Percentiles rank a stretch among this genome's conserved stretches.
These are phyloP conservation scores for Aspergillus conjunctus DNA, from an alignment of 495 filamentous ascomycete genomes.

Conservation along the genomic window DNA sequence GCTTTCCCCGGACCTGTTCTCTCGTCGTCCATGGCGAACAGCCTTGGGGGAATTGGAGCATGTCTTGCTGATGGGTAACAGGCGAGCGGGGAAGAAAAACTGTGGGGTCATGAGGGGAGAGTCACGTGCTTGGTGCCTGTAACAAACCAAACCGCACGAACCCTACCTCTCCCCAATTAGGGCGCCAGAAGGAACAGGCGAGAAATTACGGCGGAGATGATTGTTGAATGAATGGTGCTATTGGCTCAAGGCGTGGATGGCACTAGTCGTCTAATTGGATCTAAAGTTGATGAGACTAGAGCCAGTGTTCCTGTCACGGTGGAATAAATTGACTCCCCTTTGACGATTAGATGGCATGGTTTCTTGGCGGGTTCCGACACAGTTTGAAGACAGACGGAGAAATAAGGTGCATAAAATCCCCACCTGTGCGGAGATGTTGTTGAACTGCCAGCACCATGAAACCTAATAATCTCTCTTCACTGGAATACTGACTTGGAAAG, in stretches of 20 bases:
- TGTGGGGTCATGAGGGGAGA: constrained; percentile 44
- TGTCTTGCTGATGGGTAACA: constrained; percentile 26
- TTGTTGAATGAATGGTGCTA: not conserved
- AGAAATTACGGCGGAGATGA: not conserved
- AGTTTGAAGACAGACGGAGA: not conserved
- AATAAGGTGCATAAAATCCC: constrained; percentile 21
- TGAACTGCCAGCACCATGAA: constrained; percentile 1
- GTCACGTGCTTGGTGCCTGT: constrained; percentile 35
- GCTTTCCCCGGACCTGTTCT: constrained; percentile 42
- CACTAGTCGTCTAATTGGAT: no score
- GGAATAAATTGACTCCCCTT: not conserved
- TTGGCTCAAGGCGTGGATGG: no score
- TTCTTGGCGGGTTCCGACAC: not conserved
- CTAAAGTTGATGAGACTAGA: not conserved
- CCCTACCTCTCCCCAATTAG: not conserved
- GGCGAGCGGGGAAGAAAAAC: constrained; percentile 41
- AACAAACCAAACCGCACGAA: not conserved
- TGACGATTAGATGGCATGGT: not conserved
- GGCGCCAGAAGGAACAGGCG: not conserved
- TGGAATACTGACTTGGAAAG: no score
- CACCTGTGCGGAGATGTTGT: constrained; percentile 27
- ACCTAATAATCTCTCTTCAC: constrained; percentile 7
- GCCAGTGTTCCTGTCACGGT: not conserved
- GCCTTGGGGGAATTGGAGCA: constrained; percentile 29
- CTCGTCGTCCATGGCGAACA: constrained; percentile 49